Percentiles rank a stretch among this genome's conserved stretches.
These are phyloP conservation scores for Tillandsia fasciculata DNA, from an alignment of 176 grass and related monocot species.

Conservation along the genomic window DNA sequence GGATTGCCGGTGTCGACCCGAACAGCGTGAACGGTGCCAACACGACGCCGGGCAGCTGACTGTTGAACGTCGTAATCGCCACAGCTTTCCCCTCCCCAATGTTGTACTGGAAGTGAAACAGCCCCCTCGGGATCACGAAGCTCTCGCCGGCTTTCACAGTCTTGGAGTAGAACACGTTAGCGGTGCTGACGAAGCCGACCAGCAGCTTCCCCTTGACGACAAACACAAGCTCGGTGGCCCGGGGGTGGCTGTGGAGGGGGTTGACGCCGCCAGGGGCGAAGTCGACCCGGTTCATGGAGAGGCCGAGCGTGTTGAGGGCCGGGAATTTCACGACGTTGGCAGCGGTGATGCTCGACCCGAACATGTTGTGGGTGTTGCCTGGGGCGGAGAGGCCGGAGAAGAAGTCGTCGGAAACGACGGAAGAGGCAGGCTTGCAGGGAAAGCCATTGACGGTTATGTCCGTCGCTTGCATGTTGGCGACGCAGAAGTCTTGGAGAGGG, in stretches of 20 bases:
- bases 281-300: constrained; percentile 84
- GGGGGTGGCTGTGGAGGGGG: constrained; percentile 75
- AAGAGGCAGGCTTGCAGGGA: constrained; percentile 47
- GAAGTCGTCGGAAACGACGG: constrained; percentile 70
- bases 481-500: constrained; percentile 75
- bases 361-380: constrained; percentile 29
- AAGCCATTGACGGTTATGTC: constrained; percentile 11
- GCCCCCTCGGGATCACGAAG: too few species aligned
- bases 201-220: constrained; percentile 36
- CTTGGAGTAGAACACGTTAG: too few species aligned
- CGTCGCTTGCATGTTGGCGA: constrained; percentile 15
- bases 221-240: constrained; percentile 53
- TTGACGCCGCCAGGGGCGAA: constrained; percentile 70
- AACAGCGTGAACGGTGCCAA: too few species aligned
- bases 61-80: too few species aligned
- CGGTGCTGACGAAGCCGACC: constrained; percentile 4
- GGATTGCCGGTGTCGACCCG: too few species aligned
- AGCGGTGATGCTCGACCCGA: constrained; percentile 13
- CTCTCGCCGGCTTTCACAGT: too few species aligned
- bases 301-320: constrained; percentile 70
- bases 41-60: too few species aligned
- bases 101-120: too few species aligned
- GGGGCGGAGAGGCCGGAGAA: constrained; percentile 25
- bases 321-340: constrained; percentile 69
- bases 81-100: too few species aligned